These are phyloP conservation scores for Massarina eburnea DNA, from an alignment of 2,329 filamentous ascomycete genomes.

Conservation along the genomic window DNA sequence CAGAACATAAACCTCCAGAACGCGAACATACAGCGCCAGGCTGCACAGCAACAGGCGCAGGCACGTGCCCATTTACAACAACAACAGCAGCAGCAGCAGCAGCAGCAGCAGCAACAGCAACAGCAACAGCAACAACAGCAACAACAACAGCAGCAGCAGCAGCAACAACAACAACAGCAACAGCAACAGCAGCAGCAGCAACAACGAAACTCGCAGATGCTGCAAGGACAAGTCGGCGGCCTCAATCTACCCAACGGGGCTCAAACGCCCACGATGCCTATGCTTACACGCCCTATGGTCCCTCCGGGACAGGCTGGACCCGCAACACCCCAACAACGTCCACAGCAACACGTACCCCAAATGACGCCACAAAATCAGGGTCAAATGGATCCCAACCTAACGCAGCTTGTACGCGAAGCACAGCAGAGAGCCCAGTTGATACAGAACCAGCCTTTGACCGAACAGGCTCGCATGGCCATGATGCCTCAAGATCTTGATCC, in stretches of 20 bases:
- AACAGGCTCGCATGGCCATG: conserved; percentile 34
- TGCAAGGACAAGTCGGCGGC: conserved; percentile 50
- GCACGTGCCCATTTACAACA: conserved; percentile 41
- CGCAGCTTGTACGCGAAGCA: conserved; percentile 36
- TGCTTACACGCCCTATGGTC: conserved; percentile 52
- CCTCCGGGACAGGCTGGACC: conserved; percentile 52
- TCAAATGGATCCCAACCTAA: conserved; percentile 30
- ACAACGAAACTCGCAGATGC: conserved; percentile 31
- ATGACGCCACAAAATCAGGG: conserved; percentile 35
- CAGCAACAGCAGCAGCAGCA: conserved; percentile 36
- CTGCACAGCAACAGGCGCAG: conserved; percentile 27
- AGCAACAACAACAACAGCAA: conserved; percentile 48
- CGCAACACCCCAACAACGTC: conserved; percentile 40
- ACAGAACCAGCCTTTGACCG: conserved; percentile 32
- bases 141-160: conserved; percentile 48
- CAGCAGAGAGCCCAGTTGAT: conserved; percentile 36
- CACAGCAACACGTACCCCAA: conserved; percentile 37
- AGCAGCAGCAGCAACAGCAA: conserved; percentile 45
- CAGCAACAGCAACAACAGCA: conserved; percentile 43
- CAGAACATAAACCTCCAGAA: conserved; percentile 18
- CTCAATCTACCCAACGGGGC: conserved; percentile 46
- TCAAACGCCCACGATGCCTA: conserved; percentile 52
- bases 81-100: conserved; percentile 39
- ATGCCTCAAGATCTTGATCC: conserved; percentile 34
- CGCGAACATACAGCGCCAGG: conserved; percentile 39